phyloP scores from a whole-genome alignment of 768 basidiomycete species.

The Sporobolomyces pararoseus region DNA sequence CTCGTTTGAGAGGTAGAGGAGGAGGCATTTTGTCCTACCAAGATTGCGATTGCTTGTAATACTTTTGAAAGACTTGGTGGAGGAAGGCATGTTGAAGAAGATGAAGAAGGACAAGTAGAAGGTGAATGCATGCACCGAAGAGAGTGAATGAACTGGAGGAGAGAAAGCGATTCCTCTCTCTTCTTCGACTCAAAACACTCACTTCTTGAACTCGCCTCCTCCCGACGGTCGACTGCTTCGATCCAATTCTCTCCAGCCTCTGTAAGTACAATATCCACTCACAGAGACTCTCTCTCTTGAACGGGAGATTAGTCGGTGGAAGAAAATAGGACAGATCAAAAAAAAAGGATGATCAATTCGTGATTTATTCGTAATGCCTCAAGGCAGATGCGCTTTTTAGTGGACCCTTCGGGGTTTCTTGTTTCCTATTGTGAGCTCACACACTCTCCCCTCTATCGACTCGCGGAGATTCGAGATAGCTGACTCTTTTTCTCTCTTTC shows the following conservation, averaged over 20 bases:
- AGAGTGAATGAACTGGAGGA: too few relatives aligned
- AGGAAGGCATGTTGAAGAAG: neutral
- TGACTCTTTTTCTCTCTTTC: neutral
- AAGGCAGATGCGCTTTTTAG: slow-evolving; percentile 12
- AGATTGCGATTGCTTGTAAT: neutral
- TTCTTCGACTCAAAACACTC: neutral
- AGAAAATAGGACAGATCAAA: too few relatives aligned
- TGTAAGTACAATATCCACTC: too few relatives aligned
- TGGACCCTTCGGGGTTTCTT: neutral
- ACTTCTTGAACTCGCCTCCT: neutral
- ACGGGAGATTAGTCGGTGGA: too few relatives aligned
- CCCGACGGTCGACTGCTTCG: too few relatives aligned
- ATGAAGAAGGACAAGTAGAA: neutral
- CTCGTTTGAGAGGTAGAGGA: neutral
- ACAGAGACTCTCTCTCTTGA: too few relatives aligned
- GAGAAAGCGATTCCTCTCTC: too few relatives aligned
- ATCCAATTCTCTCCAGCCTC: too few relatives aligned
- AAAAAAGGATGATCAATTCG: slow-evolving; percentile 17
- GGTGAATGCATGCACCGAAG: neutral
- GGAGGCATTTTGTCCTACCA: neutral
- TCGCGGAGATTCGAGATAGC: neutral
- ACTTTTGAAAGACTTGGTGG: neutral
- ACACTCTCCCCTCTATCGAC: neutral
- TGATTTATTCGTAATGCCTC: slow-evolving; percentile 3
- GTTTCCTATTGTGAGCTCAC: slow-evolving; percentile 10